Base-by-base conservation (phyloP, 768 basidiomycete species). In the Mycena vulgaris region DNA sequence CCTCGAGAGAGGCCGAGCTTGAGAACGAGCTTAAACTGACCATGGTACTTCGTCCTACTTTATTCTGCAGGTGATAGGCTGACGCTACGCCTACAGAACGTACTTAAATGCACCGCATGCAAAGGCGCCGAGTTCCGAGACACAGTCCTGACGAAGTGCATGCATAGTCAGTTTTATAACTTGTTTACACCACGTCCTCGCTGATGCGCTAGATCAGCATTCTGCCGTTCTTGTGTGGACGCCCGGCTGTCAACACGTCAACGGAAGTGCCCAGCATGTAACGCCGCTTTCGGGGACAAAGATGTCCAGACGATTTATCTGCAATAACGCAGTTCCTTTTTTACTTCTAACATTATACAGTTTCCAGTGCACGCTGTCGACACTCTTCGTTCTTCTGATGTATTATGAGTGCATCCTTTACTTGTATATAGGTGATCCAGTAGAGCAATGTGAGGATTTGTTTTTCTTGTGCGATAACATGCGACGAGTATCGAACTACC, bases 221-320 rank as follows among this genome's bases (percentile, higher is more conserved):
- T 97, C 81, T 95, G 94, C 81, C 92, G 90, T 80, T 78, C 85
- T 63, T 98, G 93, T 77, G 87, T 98, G 37, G 96, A 98, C 71
- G 85, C 91, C n/a, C 92, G 97, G 47, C 87, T 98, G 74, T 82
- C 92, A 30, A 96, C 94, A 19, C 90, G 97, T 67, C 96, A 98
- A 78, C 92, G 97, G 30, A 97, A 97, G 79, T 99, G 97, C 81
- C 96, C 96, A 27, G 91, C 93, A 8, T 99, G 97, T 78, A 92
- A 92, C 70, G 76, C 93, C 35, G 80, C 87, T 1, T 99, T 99
- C 82, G 91, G 92, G 6, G 89, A 91, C 74, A 92, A 91, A 56
- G 96, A 99, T 71, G 94, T 96, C 25, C 82, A 85, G 64, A 77
- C 79, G 48, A 76, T 88, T 53, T 88, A 80, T 71, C 85, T 86